Base-by-base conservation (phyloP, 1,139 yeast species). In the Geotrichum fermentans region DNA sequence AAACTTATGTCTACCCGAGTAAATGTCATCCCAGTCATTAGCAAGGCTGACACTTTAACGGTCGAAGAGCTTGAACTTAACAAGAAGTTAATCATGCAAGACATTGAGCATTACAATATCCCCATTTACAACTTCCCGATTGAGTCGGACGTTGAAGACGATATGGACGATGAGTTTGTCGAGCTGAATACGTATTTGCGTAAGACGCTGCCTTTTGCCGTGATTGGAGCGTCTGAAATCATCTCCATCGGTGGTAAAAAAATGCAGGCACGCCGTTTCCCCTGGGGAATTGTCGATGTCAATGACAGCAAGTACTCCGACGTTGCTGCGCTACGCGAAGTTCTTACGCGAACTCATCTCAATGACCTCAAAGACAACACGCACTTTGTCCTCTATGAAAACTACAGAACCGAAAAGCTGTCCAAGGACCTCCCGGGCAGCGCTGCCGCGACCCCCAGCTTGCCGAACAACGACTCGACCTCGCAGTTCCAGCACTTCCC, bases 301-400 rank as follows among this genome's bases (percentile, higher is more conserved):
- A 87, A 86, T 61, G 92, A 92, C 65, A 81, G 94, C 24, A 78
- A 79, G 52, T 78, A 80, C 57, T 80, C 90, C 51, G 98, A 92
- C 65, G 87, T 92, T 64, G 75, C 82, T 17, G 73, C 84, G 30
- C 73, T 92, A 60, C 82, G 88, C 62, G 83, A 88, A 52, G 87
- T 92, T 4, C 69, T 92, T 41, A 76, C 92, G 58, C 86, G 89
- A 52, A 79, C 94, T n/a, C 97, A 90, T 65, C 74, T 90, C 61
- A 83, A 81, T 60, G 98, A 92, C 64, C 78, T 92, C 70, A 90
- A 90, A 70, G 97, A 92, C 63, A 82, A 83, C 64, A 92, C 98
- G 18, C 96, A 88, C 64, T 96, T 89, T 67, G 83, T 86, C 61
- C 73, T 92, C 57, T 92, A 92, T 67, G 98, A 92, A 68, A 83